Evolutionary conservation across 306 rosid genomes (phyloP), one percentile per base, ranked within the genome.

Genomic region (Prosopis cineraria): DNA sequence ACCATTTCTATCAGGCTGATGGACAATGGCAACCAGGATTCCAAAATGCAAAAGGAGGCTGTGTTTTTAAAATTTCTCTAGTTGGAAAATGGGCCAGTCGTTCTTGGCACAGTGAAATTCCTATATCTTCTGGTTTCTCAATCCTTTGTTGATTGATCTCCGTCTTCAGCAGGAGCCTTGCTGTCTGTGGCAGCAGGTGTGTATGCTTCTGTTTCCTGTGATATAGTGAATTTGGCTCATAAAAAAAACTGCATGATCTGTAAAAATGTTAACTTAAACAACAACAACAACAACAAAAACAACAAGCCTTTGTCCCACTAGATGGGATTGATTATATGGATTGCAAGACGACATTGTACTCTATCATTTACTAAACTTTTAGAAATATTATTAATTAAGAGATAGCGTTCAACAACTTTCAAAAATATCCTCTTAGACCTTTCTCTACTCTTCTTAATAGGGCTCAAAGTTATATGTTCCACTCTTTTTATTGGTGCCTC

Each of bases 151-250:
- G 68, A 81, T 10, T 68, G 53, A 5, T 68, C 72, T 68, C 84
- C 7, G 29, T 82, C 88, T 84, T 94, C 97, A 60, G 52, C 89
- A 7, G 90, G 81, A 76, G 52, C 45, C 44, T 80, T 83, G 27
- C 59, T 85, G 59, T 86, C 90, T 50, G 80, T 47, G 40, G 87
- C 39, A 31, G 83, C 79, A 69, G 85, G 69, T 74, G 86, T 73
- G 62, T 81, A 76, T 79, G 78, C 80, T 62, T 92, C 91, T 24
- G 88, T 74, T 70, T 84, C 97, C 97, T 94, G 96, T 48, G 83
- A 85, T 59, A 80, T 79, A 24, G 56, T 48, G 65, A 45, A 75
- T 25, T 62, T 66, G 48, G 72, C 77, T 77, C 6, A 63, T 63
- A 63, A 65, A 19, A 19, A 44, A n/a, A 66, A 74, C 39, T 62